Percentiles rank a stretch among this genome's conserved stretches.
Evolutionary conservation across 1,139 yeast species (phyloP).

Genomic region (Oligophagozyma castellii): DNA sequence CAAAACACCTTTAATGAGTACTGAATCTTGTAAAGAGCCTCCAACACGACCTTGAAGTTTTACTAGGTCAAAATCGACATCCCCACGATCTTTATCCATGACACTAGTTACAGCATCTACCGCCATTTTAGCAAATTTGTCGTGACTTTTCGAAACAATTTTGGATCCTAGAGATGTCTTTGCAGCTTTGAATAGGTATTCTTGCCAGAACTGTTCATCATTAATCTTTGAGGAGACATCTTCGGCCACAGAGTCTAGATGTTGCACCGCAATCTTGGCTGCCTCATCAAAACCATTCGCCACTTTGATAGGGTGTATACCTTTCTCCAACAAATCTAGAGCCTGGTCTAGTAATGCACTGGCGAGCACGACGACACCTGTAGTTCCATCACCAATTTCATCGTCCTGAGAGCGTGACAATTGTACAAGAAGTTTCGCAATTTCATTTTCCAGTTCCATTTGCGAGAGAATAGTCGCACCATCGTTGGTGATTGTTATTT

Average conservation of each 20-base stretch:
- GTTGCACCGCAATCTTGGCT: conserved; percentile 73
- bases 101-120: conserved; percentile 92
- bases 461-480: conserved; percentile 95
- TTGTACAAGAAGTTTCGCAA: conserved; percentile 90
- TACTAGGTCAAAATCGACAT: conserved; percentile 92
- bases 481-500: conserved; percentile 93
- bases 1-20: conserved; percentile 77
- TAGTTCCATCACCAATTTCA: conserved; percentile 98
- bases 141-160: conserved; percentile 88
- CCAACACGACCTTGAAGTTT: conserved; percentile 95
- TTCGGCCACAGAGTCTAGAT: conserved; percentile 58
- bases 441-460: conserved; percentile 93
- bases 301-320: conserved; percentile 91
- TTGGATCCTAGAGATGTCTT: conserved; percentile 91
- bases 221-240: conserved; percentile 20
- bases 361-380: conserved; percentile 96
- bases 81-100: conserved; percentile 82
- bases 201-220: conserved; percentile 30
- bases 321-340: conserved; percentile 83
- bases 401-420: conserved; percentile 93
- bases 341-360: conserved; percentile 94
- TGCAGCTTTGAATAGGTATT: conserved; percentile 70
- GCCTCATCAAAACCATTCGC: conserved; percentile 98
- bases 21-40: conserved; percentile 79
- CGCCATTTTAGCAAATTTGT: conserved; percentile 90